Percentiles rank a stretch among this genome's conserved stretches.
Evolutionary conservation across 2,329 filamentous ascomycete species (phyloP).

Genomic region (Fusarium sp.): DNA sequence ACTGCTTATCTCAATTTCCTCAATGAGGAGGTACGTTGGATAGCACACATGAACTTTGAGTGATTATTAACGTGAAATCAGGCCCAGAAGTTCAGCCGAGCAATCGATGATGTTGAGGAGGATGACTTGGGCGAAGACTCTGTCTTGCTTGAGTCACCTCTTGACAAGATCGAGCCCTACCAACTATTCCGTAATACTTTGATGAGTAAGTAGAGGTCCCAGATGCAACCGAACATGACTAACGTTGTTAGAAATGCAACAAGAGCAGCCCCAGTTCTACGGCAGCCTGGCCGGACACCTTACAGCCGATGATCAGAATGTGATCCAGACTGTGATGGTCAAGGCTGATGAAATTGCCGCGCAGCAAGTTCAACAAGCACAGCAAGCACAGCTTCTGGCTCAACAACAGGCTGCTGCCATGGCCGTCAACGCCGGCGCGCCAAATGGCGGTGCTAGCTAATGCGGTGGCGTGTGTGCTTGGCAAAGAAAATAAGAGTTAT

Average conservation of each 20-base stretch:
- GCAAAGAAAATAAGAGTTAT: conserved; percentile 41
- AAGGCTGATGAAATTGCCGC: conserved; percentile 64
- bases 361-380: conserved; percentile 49
- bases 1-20: conserved; percentile 96
- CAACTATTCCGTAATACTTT: conserved; percentile 87
- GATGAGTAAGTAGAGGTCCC: conserved; percentile 75
- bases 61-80: conserved; percentile 56
- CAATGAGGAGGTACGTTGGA: conserved; percentile 81
- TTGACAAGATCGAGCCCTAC: conserved; percentile 97
- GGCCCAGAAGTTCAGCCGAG: conserved; percentile 86
- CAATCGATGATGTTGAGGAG: conserved; percentile 79
- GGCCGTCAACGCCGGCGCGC: conserved; percentile 36
- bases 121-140: conserved; percentile 95
- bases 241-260: conserved; percentile 79
- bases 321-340: conserved; percentile 85
- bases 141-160: conserved; percentile 89
- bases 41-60: not conserved
- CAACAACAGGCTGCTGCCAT: conserved; percentile 50
- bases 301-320: conserved; percentile 82
- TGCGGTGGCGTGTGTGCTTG: conserved; percentile 13
- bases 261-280: conserved; percentile 92
- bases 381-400: conserved; percentile 50
- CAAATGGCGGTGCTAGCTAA: conserved; percentile 50
- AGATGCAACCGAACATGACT: conserved; percentile 34
- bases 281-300: conserved; percentile 83